Base-by-base conservation (phyloP, 1,284 basidiomycete genomes). In the Moesziomyces parantarcticus region DNA sequence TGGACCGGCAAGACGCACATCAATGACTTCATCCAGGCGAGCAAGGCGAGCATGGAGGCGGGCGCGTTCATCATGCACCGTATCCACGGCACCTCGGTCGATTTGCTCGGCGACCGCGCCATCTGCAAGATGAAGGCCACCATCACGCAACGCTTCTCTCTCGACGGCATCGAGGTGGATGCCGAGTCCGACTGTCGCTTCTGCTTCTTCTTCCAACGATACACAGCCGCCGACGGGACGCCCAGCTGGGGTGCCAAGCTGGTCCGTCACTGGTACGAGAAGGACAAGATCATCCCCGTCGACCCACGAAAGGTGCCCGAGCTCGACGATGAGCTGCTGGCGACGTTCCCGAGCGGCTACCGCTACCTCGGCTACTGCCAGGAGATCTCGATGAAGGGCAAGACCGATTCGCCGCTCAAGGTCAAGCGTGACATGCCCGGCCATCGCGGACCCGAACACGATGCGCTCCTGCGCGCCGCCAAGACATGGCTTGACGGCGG, bases 91-190 rank as follows among this genome's bases (percentile, higher is more conserved):
- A 56, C 64, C 14, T 80, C 81, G 0, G 77, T 82, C 40, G 81
- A 82, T 46, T 41, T 82, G 10, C 72, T 65, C 5, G 75, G 72
- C 22, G 50, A 56, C 26, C 66, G 81, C 29, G 80, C 76, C 10
- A 55, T 82, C 18, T 79, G 78, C 41, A 82, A 82, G 56, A 69
- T 82, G 39, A 82, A 82, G 46, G 81, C 80, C 1, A 82, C 79
- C 11, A 82, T 82, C 60, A 81, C 81, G 3, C 81, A 82, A 39
- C 61, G 81, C 3, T 82, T 82, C 58, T 50, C 64, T 1, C 64
- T 82, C 60, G 61, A 68, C 50, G 73, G 57, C 1, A 75, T 77
- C 51, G 72, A 82, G 40, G 81, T 80, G 7, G 81, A 82, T 49
- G 66, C 80, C 10, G 81, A 82, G 32, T 80, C 78, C 6, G 81